These are phyloP conservation scores for Raffaelea ambrosiae DNA, from an alignment of 2,329 filamentous ascomycete species.

Conservation along the genomic window DNA sequence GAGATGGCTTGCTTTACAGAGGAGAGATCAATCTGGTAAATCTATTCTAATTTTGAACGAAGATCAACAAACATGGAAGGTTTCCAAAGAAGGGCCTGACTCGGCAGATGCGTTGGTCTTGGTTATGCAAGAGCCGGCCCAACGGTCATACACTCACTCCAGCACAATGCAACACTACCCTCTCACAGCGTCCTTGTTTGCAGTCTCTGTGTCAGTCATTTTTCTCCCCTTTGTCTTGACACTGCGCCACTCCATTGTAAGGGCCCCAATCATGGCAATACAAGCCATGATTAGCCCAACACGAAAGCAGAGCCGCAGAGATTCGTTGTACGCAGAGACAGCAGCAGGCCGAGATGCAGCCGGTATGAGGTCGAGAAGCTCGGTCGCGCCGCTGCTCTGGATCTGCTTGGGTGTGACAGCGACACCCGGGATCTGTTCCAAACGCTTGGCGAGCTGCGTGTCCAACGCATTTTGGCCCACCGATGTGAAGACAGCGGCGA, in stretches of 20 bases:
- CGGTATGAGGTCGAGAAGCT: slow-evolving; percentile 1
- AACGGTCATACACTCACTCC: too few relatives aligned
- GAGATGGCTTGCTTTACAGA: too few relatives aligned
- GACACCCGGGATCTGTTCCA: background rate
- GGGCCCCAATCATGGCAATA: slow-evolving; percentile 38
- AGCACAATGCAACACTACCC: too few relatives aligned
- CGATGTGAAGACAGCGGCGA: slow-evolving; percentile 10
- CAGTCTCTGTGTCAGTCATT: too few relatives aligned
- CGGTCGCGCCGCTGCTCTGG: slow-evolving; percentile 5
- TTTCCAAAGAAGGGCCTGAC: too few relatives aligned
- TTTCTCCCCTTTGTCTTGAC: slow-evolving; percentile 11
- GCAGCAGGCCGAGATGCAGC: background rate
- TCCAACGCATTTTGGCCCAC: slow-evolving; percentile 11
- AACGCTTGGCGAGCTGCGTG: slow-evolving; percentile 6
- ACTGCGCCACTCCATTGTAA: slow-evolving; percentile 46
- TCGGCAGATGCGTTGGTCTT: too few relatives aligned
- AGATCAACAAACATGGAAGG: too few relatives aligned
- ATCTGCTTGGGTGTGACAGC: slow-evolving; percentile 1
- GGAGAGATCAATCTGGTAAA: too few relatives aligned
- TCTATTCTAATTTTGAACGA: too few relatives aligned
- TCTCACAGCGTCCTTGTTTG: too few relatives aligned
- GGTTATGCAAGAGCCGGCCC: too few relatives aligned
- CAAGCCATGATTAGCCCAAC: slow-evolving; percentile 40
- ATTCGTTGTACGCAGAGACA: slow-evolving; percentile 43
- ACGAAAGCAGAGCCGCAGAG: slow-evolving; percentile 45